A percentile compares a stretch with the other conserved stretches of the same genome.
These are phyloP conservation scores for Microdochium trichocladiopsis DNA, from an alignment of 2,329 filamentous ascomycete genomes.

Conservation along the genomic window DNA sequence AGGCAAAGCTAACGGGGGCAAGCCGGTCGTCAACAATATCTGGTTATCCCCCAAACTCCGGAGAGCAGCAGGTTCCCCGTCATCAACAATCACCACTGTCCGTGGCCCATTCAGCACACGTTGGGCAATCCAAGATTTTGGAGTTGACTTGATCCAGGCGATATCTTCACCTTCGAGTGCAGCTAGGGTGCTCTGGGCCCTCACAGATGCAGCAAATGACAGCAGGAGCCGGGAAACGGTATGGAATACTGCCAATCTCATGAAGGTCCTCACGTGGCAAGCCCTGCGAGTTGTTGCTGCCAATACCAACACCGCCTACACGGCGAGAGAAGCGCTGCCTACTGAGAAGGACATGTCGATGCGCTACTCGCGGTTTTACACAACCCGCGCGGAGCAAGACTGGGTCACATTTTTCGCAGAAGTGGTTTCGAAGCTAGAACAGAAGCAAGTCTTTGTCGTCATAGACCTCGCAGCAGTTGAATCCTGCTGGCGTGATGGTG, in stretches of 20 bases:
- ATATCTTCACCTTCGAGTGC: background rate
- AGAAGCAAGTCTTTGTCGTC: background rate
- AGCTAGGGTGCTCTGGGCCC: background rate
- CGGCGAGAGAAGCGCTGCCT: background rate
- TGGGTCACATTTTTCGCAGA: background rate
- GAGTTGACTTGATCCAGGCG: background rate
- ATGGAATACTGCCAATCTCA: background rate
- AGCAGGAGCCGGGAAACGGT: background rate
- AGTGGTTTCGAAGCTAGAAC: background rate
- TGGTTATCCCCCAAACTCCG: background rate
- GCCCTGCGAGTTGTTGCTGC: background rate
- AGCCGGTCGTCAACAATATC: background rate
- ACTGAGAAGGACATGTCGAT: background rate
- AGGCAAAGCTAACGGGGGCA: background rate
- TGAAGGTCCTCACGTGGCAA: background rate
- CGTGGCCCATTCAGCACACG: background rate
- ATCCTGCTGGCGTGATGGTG: background rate
- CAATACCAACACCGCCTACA: background rate
- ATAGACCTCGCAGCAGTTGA: background rate
- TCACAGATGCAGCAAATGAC: background rate
- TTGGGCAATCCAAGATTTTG: background rate
- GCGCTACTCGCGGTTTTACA: background rate
- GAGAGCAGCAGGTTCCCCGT: background rate
- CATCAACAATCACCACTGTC: background rate
- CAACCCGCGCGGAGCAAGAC: background rate